phyloP scores from a whole-genome alignment of 495 filamentous ascomycete species.

The Penicillium paxilli region DNA sequence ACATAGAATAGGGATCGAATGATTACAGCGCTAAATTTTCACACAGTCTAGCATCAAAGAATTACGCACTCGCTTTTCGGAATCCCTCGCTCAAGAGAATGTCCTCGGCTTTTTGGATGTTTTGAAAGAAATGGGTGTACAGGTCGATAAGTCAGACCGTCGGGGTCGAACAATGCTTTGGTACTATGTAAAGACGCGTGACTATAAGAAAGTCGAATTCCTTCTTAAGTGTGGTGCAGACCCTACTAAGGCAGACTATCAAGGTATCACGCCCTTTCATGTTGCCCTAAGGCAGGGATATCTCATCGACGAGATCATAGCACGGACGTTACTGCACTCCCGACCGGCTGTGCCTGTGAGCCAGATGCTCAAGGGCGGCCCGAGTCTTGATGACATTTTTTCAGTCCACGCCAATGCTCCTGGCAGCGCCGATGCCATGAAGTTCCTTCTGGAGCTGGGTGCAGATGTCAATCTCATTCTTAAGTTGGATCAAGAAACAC shows the following conservation, averaged over 20 bases:
- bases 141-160: not conserved
- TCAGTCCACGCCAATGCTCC: not conserved
- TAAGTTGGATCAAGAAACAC: not conserved
- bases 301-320: not conserved
- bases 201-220: not conserved
- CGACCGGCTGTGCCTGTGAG: not conserved
- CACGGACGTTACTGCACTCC: not conserved
- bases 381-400: not conserved
- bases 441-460: conserved; percentile 1
- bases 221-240: not conserved
- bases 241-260: not conserved
- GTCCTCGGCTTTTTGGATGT: not conserved
- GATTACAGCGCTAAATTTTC: not conserved
- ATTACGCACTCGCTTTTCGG: not conserved
- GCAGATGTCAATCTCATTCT: conserved; percentile 3
- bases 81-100: conserved; percentile 1
- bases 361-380: not conserved
- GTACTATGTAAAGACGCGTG: not conserved
- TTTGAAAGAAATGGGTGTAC: not conserved
- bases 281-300: not conserved
- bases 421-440: not conserved
- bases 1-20: not conserved
- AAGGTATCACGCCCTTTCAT: not conserved
- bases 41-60: not conserved
- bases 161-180: conserved; percentile 2